phyloP scores from a whole-genome alignment of 176 grass and related monocot species.

The Sorghum bicolor region Sorghum_bicolor_NCBIv3 NC_012871.2:9378501-9379000 shows the following conservation, averaged over 20 bases:
- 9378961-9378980: no score
- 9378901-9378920: not conserved
- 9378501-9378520: no score
- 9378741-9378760: conserved; percentile 42
- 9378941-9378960: no score
- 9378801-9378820: conserved; percentile 46
- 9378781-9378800: conserved; percentile 28
- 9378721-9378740: conserved; percentile 29
- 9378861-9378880: not conserved
- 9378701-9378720: conserved; percentile 35
- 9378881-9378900: not conserved
- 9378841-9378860: not conserved
- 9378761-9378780: conserved; percentile 42
- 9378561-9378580: no score
- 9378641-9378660: not conserved
- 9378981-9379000: no score
- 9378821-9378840: not conserved
- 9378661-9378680: not conserved
- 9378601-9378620: no score
- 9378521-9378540: no score
- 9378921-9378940: no score
- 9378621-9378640: not conserved
- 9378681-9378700: not conserved
- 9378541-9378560: no score
- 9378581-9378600: no score